phyloP scores from a whole-genome alignment of 768 basidiomycete genomes.

The Neoboletus magnificus region DNA sequence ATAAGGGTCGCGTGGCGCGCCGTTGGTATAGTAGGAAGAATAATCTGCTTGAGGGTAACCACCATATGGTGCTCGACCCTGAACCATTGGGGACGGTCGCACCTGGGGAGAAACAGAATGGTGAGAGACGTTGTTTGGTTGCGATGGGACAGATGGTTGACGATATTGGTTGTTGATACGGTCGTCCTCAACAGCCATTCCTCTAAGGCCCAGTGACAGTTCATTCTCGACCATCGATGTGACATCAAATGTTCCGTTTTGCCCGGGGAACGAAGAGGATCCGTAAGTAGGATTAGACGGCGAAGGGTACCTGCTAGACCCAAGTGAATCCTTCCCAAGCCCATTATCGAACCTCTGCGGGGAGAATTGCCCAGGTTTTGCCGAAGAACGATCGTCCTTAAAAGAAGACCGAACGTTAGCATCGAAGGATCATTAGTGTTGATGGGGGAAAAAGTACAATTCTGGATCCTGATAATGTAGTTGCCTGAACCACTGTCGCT shows the following conservation, averaged over 20 bases:
- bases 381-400: conserved; percentile 47
- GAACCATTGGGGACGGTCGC: conserved; percentile 43
- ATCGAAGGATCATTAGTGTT: conserved; percentile 13
- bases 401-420: conserved; percentile 16
- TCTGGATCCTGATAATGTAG: conserved; percentile 39
- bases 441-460: conserved; percentile 29
- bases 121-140: conserved; percentile 29
- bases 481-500: conserved; percentile 35
- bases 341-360: conserved; percentile 52
- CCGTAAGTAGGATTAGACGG: conserved; percentile 41
- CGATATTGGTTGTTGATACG: conserved; percentile 39
- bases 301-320: conserved; percentile 44
- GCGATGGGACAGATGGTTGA: conserved; percentile 31
- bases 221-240: conserved; percentile 49
- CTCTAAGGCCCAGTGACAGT: conserved; percentile 54
- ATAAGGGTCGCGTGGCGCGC: conserved; percentile 48
- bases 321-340: conserved; percentile 39
- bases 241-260: conserved; percentile 37
- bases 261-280: conserved; percentile 28
- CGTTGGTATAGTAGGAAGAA: conserved; percentile 53
- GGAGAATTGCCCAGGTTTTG: conserved; percentile 49
- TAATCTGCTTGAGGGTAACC: conserved; percentile 57
- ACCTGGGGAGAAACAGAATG: conserved; percentile 35
- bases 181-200: conserved; percentile 60
- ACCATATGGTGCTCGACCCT: conserved; percentile 45